phyloP scores from a whole-genome alignment of 73 alveolate genomes.

The Strombidium stylifer region DNA sequence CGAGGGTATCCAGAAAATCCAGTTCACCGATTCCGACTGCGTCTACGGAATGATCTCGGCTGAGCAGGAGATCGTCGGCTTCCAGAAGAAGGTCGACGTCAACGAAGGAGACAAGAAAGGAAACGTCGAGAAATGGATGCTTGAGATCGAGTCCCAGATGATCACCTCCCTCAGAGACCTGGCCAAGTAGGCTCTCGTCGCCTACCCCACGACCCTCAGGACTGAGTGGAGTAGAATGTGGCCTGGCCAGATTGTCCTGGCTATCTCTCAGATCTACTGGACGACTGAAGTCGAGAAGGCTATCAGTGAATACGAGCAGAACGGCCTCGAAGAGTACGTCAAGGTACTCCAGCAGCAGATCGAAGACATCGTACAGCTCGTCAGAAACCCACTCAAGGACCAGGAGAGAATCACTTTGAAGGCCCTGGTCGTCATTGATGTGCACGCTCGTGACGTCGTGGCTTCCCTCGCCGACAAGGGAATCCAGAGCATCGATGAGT shows the following conservation, averaged over 20 bases:
- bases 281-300: slow-evolving; percentile 84
- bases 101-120: slow-evolving; percentile 96
- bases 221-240: slow-evolving; percentile 94
- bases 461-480: slow-evolving; percentile 80
- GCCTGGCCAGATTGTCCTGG: slow-evolving; percentile 96
- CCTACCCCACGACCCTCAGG: slow-evolving; percentile 79
- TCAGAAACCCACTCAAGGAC: slow-evolving; percentile 95
- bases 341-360: slow-evolving; percentile 77
- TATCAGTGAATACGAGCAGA: slow-evolving; percentile 62
- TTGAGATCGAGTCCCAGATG: slow-evolving; percentile 91
- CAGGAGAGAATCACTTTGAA: slow-evolving; percentile 95
- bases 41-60: slow-evolving; percentile 93
- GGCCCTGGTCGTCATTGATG: slow-evolving; percentile 99
- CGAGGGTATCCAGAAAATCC: slow-evolving; percentile 94
- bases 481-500: slow-evolving; percentile 84
- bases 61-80: slow-evolving; percentile 90
- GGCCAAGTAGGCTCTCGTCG: slow-evolving; percentile 67
- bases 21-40: slow-evolving; percentile 82
- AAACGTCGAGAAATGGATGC: slow-evolving; percentile 96
- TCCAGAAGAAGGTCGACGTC: slow-evolving; percentile 82
- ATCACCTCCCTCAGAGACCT: slow-evolving; percentile 80
- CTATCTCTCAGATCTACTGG: slow-evolving; percentile 92
- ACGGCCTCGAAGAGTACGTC: slow-evolving; percentile 61
- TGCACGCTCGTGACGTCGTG: slow-evolving; percentile 99
- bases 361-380: slow-evolving; percentile 94